These are phyloP conservation scores for Trichophyton verrucosum DNA, from an alignment of 2,329 filamentous ascomycete species.

Conservation along the genomic window DNA sequence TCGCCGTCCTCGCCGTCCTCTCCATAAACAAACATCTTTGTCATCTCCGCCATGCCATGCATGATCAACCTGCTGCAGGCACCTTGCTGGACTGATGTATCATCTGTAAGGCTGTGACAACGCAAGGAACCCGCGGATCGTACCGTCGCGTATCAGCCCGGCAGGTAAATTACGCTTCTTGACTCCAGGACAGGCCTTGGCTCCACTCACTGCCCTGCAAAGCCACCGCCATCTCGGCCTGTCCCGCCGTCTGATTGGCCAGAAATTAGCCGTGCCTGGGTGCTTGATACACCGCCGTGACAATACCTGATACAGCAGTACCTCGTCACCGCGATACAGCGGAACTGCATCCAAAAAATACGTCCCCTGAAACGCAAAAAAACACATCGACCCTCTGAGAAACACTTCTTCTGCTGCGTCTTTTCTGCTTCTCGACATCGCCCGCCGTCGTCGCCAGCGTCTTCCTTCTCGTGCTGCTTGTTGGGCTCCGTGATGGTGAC, in stretches of 20 bases:
- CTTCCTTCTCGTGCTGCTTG: too few relatives aligned
- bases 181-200: background rate
- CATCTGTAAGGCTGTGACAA: background rate
- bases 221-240: background rate
- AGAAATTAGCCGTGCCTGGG: background rate
- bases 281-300: background rate
- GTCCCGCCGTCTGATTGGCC: background rate
- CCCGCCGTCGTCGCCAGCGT: too few relatives aligned
- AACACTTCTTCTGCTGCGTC: background rate
- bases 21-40: too few relatives aligned
- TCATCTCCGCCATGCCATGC: too few relatives aligned
- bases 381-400: background rate
- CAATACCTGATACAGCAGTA: background rate
- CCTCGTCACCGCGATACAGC: background rate
- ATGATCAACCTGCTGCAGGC: background rate
- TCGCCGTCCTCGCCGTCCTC: too few relatives aligned
- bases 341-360: background rate
- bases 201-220: background rate
- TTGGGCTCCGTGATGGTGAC: background rate
- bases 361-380: background rate
- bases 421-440: background rate
- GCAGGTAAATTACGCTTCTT: background rate
- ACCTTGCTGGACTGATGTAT: background rate
- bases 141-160: background rate
- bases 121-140: background rate